Base-by-base conservation (phyloP, 2,329 filamentous ascomycete genomes). In the Aspergillus bombycis region DNA sequence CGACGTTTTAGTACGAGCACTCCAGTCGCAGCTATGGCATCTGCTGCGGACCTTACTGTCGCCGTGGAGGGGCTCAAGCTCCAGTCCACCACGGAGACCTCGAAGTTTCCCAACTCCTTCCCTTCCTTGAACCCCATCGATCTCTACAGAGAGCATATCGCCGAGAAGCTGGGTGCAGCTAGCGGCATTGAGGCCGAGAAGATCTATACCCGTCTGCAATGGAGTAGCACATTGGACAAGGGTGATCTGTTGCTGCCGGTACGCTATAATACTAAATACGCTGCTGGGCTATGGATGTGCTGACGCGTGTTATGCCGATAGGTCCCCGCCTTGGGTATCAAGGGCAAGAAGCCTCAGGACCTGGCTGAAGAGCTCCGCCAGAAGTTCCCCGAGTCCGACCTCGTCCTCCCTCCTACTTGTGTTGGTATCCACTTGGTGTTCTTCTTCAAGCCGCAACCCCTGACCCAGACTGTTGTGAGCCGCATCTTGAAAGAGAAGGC, bases 401-500 rank as follows among this genome's bases (percentile, higher is more conserved):
- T 89, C 32, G 80, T 89, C 65, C 79, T 83, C 65, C 82, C 82
- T 62, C 87, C 88, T 2, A 79, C 80, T 32, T 79, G 82, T 23
- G 82, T 84, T 57, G 88, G 87, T 64, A 83, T 85, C 11, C 88
- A 88, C 66, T 78, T 91, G 14, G 84, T 85, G 60, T 89, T 91
- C 78, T 88, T 89, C 77, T 90, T 89, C 82, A 86, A 87, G 71
- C 81, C 86, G 0, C 76, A 79, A 19, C 80, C 84, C 9, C 80
- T 91, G 26, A 83, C 83, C 11, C 80, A 82, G 36, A 80, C 88
- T 23, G 81, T 91, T 14, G 74, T 91, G 7, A 82, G 84, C 4
- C 85, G 85, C 62, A 86, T 91, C 57, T 79, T 87, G 63, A 84
- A 85, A 69, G 82, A 85, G 50, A 84, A 83, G 64, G 73, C 77